These are phyloP conservation scores for Phytophthora ramorum DNA, from an alignment of 352 stramenopile species.

Conservation along the genomic window DNA sequence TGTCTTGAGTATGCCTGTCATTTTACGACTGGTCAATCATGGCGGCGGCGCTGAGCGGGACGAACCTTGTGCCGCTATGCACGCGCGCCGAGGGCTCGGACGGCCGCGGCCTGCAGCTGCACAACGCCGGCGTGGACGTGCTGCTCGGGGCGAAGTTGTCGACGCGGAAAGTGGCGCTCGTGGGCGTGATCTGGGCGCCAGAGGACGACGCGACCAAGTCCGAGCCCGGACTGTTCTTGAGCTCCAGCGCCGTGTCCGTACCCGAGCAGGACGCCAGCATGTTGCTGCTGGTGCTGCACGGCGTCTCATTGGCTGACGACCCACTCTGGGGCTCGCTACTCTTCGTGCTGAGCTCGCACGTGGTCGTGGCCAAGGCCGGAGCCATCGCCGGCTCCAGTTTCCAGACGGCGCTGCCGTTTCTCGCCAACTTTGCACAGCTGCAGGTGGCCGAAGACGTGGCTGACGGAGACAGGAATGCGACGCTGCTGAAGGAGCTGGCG, in stretches of 20 bases:
- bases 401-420: constrained; percentile 50
- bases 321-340: constrained; percentile 74
- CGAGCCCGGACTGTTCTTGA: constrained; percentile 69
- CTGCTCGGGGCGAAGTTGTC: constrained; percentile 55
- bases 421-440: constrained; percentile 56
- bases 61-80: constrained; percentile 65
- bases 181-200: constrained; percentile 56
- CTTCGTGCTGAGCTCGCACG: constrained; percentile 64
- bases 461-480: constrained; percentile 42
- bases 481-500: constrained; percentile 58
- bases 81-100: constrained; percentile 40
- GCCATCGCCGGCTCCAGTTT: constrained; percentile 52
- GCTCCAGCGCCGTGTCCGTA: constrained; percentile 45
- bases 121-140: constrained; percentile 51
- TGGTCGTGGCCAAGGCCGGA: constrained; percentile 49
- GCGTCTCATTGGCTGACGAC: constrained; percentile 56
- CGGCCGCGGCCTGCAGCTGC: constrained; percentile 47
- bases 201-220: constrained; percentile 17
- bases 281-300: constrained; percentile 56
- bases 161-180: constrained; percentile 58
- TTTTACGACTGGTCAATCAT: constrained; percentile 23
- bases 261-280: constrained; percentile 59
- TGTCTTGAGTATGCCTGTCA: not conserved
- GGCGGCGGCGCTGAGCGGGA: constrained; percentile 13
- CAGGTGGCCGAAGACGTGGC: constrained; percentile 40